These are phyloP conservation scores for Fraxinus latifolia DNA, from an alignment of 305 asterid genomes.

Conservation along the genomic window DNA sequence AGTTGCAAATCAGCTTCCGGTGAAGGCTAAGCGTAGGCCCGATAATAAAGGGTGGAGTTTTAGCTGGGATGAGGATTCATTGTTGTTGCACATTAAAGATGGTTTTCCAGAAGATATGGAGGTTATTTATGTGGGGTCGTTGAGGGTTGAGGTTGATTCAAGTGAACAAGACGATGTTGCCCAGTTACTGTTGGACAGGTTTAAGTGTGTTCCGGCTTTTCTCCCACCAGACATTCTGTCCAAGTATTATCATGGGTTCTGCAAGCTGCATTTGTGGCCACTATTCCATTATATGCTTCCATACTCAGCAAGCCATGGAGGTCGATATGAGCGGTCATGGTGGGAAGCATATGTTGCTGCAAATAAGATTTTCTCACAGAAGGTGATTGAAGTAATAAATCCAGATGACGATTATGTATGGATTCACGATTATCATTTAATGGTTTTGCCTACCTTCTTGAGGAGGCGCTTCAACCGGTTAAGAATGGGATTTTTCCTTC, in stretches of 20 bases:
- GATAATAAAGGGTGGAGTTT: constrained; percentile 49
- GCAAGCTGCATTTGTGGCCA: constrained; percentile 49
- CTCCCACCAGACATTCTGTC: constrained; percentile 40
- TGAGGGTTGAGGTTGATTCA: constrained; percentile 40
- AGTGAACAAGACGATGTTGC: constrained; percentile 51
- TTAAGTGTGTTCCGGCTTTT: constrained; percentile 48
- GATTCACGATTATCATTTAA: constrained; percentile 50
- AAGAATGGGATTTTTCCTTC: constrained; percentile 49
- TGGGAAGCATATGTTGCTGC: constrained; percentile 55
- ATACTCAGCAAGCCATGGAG: constrained; percentile 44
- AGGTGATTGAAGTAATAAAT: constrained; percentile 49
- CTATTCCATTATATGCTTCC: constrained; percentile 52
- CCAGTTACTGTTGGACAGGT: constrained; percentile 42
- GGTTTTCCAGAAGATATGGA: constrained; percentile 51
- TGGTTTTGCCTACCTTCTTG: constrained; percentile 49
- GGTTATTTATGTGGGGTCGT: constrained; percentile 45
- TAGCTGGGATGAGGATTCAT: constrained; percentile 53
- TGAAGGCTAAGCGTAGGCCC: constrained; percentile 47
- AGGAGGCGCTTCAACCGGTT: constrained; percentile 42
- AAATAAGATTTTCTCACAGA: constrained; percentile 45
- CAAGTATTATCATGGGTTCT: constrained; percentile 47
- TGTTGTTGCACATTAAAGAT: constrained; percentile 40
- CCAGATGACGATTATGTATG: constrained; percentile 49
- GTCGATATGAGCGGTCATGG: constrained; percentile 44
- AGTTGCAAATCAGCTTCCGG: constrained; percentile 50